Conservation (phyloP, 495 filamentous ascomycete genomes). For the Hypomontagnella submonticulosa region DNA sequence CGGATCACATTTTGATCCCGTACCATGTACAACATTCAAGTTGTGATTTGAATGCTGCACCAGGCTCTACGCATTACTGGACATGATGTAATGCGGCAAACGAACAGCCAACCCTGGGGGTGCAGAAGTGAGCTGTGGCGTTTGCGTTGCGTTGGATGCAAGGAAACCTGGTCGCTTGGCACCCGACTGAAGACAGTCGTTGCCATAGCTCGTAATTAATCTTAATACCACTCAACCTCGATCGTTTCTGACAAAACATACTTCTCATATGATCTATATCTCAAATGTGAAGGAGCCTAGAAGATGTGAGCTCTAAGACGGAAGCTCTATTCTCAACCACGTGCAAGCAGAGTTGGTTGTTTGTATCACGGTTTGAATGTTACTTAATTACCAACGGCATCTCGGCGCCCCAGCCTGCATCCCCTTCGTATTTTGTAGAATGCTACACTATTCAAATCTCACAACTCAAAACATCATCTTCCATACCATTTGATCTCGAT, state of each 20-base stretch:
- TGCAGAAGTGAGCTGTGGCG: constrained; percentile 30
- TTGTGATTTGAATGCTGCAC: constrained; percentile 24
- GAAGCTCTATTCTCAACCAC: too few relatives aligned
- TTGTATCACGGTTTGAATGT: too few relatives aligned
- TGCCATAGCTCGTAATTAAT: constrained; percentile 29
- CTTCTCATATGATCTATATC: too few relatives aligned
- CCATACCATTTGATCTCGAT: too few relatives aligned
- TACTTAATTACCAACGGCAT: too few relatives aligned
- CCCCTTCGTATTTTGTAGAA: too few relatives aligned
- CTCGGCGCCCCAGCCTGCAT: too few relatives aligned
- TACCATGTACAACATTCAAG: constrained; percentile 23
- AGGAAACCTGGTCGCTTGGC: constrained; percentile 25
- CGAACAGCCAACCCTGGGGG: constrained; percentile 22
- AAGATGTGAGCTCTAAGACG: background rate
- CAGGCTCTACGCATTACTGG: constrained; percentile 20
- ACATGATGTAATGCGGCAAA: constrained; percentile 36
- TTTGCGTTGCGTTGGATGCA: constrained; percentile 30
- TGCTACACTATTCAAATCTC: too few relatives aligned
- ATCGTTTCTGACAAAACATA: constrained; percentile 8
- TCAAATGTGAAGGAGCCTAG: background rate
- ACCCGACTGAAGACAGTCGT: constrained; percentile 21
- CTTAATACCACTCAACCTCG: constrained; percentile 37
- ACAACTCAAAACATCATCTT: too few relatives aligned
- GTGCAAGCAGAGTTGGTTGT: too few relatives aligned
- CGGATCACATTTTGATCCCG: constrained; percentile 8